Base-by-base conservation (phyloP, 202 grass and related monocot genomes). In the Brachypodium distachyon region DNA sequence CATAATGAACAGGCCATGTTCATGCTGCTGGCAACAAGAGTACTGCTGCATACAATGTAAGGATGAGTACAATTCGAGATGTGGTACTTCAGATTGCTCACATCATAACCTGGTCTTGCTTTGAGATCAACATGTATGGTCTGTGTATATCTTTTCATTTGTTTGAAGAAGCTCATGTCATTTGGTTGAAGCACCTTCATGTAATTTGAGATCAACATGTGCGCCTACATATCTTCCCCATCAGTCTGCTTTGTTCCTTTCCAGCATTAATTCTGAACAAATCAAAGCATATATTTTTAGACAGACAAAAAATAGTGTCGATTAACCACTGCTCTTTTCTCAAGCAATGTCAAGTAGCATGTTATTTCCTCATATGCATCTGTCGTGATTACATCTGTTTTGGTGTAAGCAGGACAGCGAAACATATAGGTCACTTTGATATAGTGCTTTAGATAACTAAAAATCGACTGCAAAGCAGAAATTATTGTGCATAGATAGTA, bases 1-100 rank as follows among this genome's bases (percentile, higher is more conserved):
- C n/a, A n/a, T 65, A 82, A 22, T 62, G 67, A 73, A 78, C 44
- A 27, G 52, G 48, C 46, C 46, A 22, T n/a, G n/a, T n/a, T n/a
- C n/a, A n/a, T 68, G 26, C 46, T 40, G 25, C 66, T 81, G 60
- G 38, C 51, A 74, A 82, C 73, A 65, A 4, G 46, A 75, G 82
- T 48, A 61, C 46, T 75, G 84, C 81, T 19, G n/a, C n/a, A n/a
- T n/a, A 41, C 77, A 41, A 92, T 92, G 32, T 87, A 90, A 38
- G 44, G 37, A 23, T 0, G 10, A 61, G 56, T 19, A 18, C 55
- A 33, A 21, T 40, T 22, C 76, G 54, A 52, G 44, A 70, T 66
- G 17, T 13, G 71, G n/a, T n/a, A n/a, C n/a, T n/a, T 60, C 40
- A 18, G 28, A 27, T 3, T 58, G 37, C 37, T 36, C 28, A 54